A percentile compares a stretch with the other conserved stretches of the same genome.
Evolutionary conservation across 179 eudicot species (phyloP).

Genomic region (Corrigiola litoralis): DNA sequence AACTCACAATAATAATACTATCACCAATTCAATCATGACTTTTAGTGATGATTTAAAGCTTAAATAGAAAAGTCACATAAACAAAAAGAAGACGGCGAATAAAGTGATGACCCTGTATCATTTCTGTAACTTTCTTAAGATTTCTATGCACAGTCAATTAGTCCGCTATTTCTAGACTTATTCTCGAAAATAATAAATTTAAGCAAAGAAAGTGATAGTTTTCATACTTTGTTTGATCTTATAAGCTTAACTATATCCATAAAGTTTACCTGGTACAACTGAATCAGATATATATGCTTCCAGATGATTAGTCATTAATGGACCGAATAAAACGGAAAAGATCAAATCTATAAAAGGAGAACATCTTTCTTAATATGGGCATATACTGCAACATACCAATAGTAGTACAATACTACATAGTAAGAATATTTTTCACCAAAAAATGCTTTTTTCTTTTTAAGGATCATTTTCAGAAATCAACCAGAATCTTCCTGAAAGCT

Average conservation of each 20-base stretch:
- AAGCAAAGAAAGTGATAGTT: background rate
- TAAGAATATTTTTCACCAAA: background rate
- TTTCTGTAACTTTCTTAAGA: background rate
- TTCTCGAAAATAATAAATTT: background rate
- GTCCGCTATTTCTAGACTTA: conserved; percentile 11
- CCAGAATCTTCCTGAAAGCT: conserved; percentile 19
- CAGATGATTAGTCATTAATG: no score
- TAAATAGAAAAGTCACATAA: background rate
- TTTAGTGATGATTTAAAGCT: background rate
- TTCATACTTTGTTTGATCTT: no score
- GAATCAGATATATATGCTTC: no score
- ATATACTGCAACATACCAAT: background rate
- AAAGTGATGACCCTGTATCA: background rate
- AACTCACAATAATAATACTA: background rate
- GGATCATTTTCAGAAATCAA: conserved; percentile 3
- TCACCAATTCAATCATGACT: background rate
- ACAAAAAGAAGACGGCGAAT: background rate
- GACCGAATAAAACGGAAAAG: background rate
- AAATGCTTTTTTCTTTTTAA: background rate
- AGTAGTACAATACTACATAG: background rate
- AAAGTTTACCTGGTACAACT: no score
- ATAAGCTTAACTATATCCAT: background rate
- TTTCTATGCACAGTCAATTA: conserved; percentile 1
- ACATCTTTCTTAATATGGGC: background rate
- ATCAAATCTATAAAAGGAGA: background rate